phyloP scores from a whole-genome alignment of 164 flowering plant genomes.

The Liriodendron chinense region DNA sequence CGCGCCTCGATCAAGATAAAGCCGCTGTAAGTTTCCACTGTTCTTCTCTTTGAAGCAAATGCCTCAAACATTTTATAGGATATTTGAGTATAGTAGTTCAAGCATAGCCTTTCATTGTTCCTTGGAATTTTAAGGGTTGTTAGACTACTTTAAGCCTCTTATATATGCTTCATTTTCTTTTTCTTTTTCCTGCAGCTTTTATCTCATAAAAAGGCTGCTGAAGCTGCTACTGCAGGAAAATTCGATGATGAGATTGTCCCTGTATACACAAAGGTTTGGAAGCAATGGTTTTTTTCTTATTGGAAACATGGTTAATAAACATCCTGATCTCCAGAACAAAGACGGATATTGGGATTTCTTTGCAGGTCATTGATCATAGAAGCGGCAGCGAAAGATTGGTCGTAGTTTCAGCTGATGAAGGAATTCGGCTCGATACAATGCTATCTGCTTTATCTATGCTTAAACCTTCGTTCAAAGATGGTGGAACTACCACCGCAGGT shows the following conservation, averaged over 20 bases:
- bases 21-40: constrained; percentile 18
- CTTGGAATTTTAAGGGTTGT: not conserved
- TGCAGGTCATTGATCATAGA: not conserved
- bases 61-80: not conserved
- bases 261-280: constrained; percentile 54
- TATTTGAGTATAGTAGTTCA: not conserved
- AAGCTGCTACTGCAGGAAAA: constrained; percentile 46
- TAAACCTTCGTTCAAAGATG: too few species aligned
- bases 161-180: too few species aligned
- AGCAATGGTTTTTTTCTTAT: not conserved
- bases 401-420: not conserved
- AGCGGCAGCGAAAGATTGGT: not conserved
- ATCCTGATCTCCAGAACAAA: not conserved
- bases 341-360: not conserved
- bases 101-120: not conserved
- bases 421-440: not conserved
- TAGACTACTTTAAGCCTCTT: not conserved
- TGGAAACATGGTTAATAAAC: not conserved
- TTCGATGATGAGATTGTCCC: constrained; percentile 71
- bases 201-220: not conserved
- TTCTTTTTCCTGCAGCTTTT: too few species aligned
- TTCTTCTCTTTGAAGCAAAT: not conserved
- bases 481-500: constrained; percentile 5
- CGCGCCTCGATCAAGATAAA: too few species aligned
- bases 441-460: not conserved